phyloP scores from a whole-genome alignment of 352 stramenopile species.

The Plasmopara viticola region DNA sequence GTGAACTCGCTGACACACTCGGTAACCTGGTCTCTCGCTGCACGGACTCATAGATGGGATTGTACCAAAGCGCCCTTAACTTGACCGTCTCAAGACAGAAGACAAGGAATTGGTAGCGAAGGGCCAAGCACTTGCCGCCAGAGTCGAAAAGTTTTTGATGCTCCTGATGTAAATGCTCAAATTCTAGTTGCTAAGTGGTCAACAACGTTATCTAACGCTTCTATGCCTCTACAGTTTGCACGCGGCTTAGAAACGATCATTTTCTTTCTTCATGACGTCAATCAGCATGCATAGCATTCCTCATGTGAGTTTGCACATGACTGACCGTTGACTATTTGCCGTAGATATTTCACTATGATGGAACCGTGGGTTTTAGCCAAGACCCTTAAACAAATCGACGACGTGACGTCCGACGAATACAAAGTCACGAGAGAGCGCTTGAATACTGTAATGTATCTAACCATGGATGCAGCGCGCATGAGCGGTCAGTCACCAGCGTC shows the following conservation, averaged over 20 bases:
- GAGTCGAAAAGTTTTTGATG: constrained; percentile 52
- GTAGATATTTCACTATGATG: constrained; percentile 69
- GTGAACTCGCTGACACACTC: constrained; percentile 88
- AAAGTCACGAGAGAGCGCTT: constrained; percentile 36
- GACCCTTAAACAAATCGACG: constrained; percentile 30
- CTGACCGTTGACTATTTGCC: constrained; percentile 1
- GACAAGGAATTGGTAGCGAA: constrained; percentile 52
- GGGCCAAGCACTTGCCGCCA: constrained; percentile 37
- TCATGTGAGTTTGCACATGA: not conserved
- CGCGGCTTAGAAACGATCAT: constrained; percentile 66
- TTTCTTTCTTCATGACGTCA: constrained; percentile 78
- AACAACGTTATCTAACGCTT: not conserved
- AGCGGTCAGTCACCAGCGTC: constrained; percentile 34
- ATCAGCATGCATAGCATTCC: constrained; percentile 31
- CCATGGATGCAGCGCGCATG: constrained; percentile 67
- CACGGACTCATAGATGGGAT: constrained; percentile 54
- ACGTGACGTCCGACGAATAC: constrained; percentile 30
- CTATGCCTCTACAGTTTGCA: constrained; percentile 46
- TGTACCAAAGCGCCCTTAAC: constrained; percentile 33
- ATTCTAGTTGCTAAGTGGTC: constrained; percentile 4
- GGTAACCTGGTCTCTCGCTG: constrained; percentile 84
- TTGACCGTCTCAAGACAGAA: constrained; percentile 27
- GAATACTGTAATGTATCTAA: constrained; percentile 60
- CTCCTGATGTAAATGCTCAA: constrained; percentile 49
- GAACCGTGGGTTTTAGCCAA: constrained; percentile 78